Percentiles rank a stretch among this genome's conserved stretches.
These are phyloP conservation scores for Porpolomopsis calyptriformis DNA, from an alignment of 768 basidiomycete genomes.

Conservation along the genomic window DNA sequence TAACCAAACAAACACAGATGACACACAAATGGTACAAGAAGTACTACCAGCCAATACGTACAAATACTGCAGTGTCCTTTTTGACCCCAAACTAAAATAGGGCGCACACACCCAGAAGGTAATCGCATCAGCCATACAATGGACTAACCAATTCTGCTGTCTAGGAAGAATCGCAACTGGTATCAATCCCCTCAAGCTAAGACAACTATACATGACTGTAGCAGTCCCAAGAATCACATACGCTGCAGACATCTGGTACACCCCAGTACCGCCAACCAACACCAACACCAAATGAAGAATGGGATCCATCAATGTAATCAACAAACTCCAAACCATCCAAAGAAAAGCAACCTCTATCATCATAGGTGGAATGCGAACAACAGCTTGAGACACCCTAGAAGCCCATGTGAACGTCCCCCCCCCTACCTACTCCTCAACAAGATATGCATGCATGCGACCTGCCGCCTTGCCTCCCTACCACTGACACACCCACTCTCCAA, in stretches of 20 bases:
- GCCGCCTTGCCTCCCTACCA: constrained; percentile 13
- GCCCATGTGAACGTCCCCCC: constrained; percentile 13
- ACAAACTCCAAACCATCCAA: constrained; percentile 12
- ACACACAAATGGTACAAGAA: not conserved
- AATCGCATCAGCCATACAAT: not conserved
- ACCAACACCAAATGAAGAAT: constrained; percentile 9
- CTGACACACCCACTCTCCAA: constrained; percentile 11
- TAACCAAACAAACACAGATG: not conserved
- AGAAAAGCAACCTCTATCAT: constrained; percentile 14
- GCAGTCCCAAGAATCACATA: constrained; percentile 19
- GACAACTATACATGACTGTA: constrained; percentile 17
- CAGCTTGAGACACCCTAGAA: constrained; percentile 13
- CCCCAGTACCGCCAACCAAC: constrained; percentile 6
- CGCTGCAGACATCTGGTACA: constrained; percentile 17
- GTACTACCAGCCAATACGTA: constrained; percentile 9
- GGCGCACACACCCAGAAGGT: constrained; percentile 5
- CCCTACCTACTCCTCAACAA: constrained; percentile 6
- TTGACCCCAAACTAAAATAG: constrained; percentile 13
- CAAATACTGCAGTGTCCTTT: constrained; percentile 19
- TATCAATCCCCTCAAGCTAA: constrained; percentile 10
- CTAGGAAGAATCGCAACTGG: constrained; percentile 6
- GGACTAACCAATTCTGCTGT: not conserved
- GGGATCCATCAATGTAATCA: constrained; percentile 7
- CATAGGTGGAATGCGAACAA: constrained; percentile 15
- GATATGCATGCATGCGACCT: constrained; percentile 7